Percentiles rank a stretch among this genome's conserved stretches.
These are phyloP conservation scores for Clarireedia monteithiana DNA, from an alignment of 2,329 filamentous ascomycete species.

Conservation along the genomic window DNA sequence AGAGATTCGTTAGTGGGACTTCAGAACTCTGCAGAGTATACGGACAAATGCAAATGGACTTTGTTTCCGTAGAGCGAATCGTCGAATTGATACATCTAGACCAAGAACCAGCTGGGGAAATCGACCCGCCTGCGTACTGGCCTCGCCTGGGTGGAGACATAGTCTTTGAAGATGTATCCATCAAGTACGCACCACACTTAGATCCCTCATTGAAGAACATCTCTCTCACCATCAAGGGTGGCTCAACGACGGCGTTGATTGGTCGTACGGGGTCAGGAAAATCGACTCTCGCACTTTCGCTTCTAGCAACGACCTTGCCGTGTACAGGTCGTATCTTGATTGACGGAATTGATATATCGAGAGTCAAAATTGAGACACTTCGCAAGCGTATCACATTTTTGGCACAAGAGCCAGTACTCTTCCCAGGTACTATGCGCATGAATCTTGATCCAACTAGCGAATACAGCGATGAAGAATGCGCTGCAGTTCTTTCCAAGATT, in stretches of 20 bases:
- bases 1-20: conserved; percentile 60
- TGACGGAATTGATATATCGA: conserved; percentile 52
- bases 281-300: conserved; percentile 60
- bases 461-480: conserved; percentile 47
- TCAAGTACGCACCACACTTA: conserved; percentile 71
- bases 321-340: conserved; percentile 49
- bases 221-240: conserved; percentile 67
- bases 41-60: conserved; percentile 83
- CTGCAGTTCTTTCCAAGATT: conserved; percentile 44
- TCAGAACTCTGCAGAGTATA: conserved; percentile 72
- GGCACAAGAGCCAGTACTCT: conserved; percentile 59
- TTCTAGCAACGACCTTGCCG: conserved; percentile 49
- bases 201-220: conserved; percentile 64
- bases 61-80: conserved; percentile 81
- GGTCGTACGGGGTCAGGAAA: conserved; percentile 80
- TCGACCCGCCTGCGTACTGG: conserved; percentile 69
- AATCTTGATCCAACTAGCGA: conserved; percentile 56
- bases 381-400: conserved; percentile 58
- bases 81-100: conserved; percentile 75
- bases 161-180: conserved; percentile 66
- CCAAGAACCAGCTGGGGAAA: conserved; percentile 59
- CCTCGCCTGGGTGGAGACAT: conserved; percentile 65
- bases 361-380: conserved; percentile 50
- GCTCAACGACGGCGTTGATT: conserved; percentile 70
- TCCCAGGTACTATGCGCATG: conserved; percentile 51